phyloP scores from a whole-genome alignment of 768 basidiomycete species.

The Tylopilus cervinicoccineus region DNA sequence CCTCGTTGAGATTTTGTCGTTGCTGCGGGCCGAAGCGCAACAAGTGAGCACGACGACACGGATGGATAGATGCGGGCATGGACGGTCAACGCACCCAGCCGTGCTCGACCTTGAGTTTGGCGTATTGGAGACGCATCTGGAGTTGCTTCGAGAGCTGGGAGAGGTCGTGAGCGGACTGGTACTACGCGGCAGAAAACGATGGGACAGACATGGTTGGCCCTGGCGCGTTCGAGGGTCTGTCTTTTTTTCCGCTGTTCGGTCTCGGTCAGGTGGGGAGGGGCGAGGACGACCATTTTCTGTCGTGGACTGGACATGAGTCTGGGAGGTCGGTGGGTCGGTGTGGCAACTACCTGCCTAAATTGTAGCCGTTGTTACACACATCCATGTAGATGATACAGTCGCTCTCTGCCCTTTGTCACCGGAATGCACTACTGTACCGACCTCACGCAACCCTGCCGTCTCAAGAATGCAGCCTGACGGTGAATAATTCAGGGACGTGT shows the following conservation, averaged over 20 bases:
- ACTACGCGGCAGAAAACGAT: background rate
- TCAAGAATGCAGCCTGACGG: no score
- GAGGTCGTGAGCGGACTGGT: background rate
- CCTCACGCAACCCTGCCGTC: background rate
- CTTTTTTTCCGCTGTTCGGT: constrained; percentile 40
- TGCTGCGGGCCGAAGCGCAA: constrained; percentile 41
- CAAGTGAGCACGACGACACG: background rate
- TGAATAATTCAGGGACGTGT: no score
- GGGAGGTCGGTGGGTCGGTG: background rate
- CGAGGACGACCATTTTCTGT: constrained; percentile 18
- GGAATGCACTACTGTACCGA: background rate
- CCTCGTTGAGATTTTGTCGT: constrained; percentile 75
- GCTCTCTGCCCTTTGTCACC: background rate
- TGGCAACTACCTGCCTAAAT: background rate
- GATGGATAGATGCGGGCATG: background rate
- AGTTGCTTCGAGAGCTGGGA: constrained; percentile 65
- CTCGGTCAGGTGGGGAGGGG: constrained; percentile 25
- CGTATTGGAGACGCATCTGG: constrained; percentile 72
- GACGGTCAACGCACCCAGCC: constrained; percentile 54
- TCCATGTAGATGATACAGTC: no score
- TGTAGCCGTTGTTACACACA: no score
- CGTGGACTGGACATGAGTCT: constrained; percentile 9
- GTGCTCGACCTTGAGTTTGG: constrained; percentile 73
- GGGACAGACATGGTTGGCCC: constrained; percentile 50
- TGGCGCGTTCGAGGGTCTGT: constrained; percentile 51